These are phyloP conservation scores for Vitis cinerea DNA, from an alignment of 164 flowering plant species.

Conservation along the genomic window DNA sequence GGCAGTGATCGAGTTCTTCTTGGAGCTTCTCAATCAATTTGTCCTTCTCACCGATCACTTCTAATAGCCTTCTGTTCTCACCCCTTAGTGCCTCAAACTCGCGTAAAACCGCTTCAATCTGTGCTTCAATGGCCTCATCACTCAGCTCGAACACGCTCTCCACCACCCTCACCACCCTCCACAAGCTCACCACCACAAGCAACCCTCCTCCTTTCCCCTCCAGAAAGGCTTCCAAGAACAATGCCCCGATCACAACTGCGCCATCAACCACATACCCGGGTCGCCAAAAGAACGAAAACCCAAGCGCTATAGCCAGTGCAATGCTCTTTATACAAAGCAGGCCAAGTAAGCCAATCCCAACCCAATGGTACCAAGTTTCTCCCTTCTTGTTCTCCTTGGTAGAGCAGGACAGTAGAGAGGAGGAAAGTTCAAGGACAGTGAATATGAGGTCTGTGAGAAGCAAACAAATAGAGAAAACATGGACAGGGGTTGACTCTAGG, in stretches of 20 bases:
- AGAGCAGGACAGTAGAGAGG: slow-evolving; percentile 37
- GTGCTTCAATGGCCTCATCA: slow-evolving; percentile 59
- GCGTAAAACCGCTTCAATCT: slow-evolving; percentile 36
- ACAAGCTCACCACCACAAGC: slow-evolving; percentile 58
- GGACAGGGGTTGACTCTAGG: slow-evolving; percentile 48
- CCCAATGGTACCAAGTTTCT: slow-evolving; percentile 44
- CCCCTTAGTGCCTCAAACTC: slow-evolving; percentile 41
- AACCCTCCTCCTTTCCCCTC: slow-evolving; percentile 50
- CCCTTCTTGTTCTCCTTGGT: background rate
- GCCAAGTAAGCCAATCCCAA: slow-evolving; percentile 43
- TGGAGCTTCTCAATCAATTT: slow-evolving; percentile 32
- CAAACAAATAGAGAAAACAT: slow-evolving; percentile 27
- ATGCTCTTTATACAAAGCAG: slow-evolving; percentile 31
- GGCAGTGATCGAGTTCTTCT: slow-evolving; percentile 18
- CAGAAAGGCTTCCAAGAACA: slow-evolving; percentile 41
- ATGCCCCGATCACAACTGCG: slow-evolving; percentile 41
- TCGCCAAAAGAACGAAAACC: slow-evolving; percentile 33
- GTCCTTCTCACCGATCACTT: slow-evolving; percentile 31
- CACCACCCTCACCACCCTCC: slow-evolving; percentile 57
- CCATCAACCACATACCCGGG: slow-evolving; percentile 58
- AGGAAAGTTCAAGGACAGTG: slow-evolving; percentile 53
- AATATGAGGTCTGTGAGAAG: slow-evolving; percentile 47
- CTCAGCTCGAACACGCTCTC: slow-evolving; percentile 71
- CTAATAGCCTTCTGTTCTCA: slow-evolving; percentile 34
- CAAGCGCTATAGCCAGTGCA: slow-evolving; percentile 39